Base-by-base conservation (phyloP, 2,329 filamentous ascomycete species). In the Botrytis deweyae region DNA sequence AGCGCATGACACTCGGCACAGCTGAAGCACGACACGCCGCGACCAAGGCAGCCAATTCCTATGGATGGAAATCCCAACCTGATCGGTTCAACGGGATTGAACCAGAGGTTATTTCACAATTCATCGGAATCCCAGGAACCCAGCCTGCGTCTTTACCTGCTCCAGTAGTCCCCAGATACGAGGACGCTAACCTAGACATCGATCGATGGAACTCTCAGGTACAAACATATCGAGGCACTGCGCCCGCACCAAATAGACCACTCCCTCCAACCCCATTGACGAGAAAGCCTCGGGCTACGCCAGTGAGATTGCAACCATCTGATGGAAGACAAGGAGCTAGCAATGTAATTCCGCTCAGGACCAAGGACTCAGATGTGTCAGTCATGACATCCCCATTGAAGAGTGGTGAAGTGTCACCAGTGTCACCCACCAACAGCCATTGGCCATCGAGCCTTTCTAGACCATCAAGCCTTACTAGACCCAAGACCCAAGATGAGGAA, bases 111-210 rank as follows among this genome's bases (percentile, higher is more conserved):
- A 46, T 72, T 10, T 40, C 40, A 5, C 61, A 63, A 9, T 74
- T 69, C 40, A 18, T 75, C 9, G 61, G 55, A 25, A 55, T 38
- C 4, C 58, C 75, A 33, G 73, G 74, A 25, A 55, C 68, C 40
- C 44, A 72, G 8, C 25, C 22, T 40, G 52, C 36, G 6, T 66
- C 64, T 16, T 71, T 69, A 4, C 67, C 36, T 4, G 10, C 63
- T 25, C 20, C 16, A 9, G 8, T 67, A 33, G 14, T 25, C 5
- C 72, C 73, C 9, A 40, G 38, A 20, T 74, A 74, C 38, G 42
- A 72, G 22, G 46, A 77, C n/a, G 71, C 67, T 16, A 46, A 59
- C 0, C 75, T 78, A n/a, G 73, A 77, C 18, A 65, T 64, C 52
- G 36, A 72, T 0, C 52, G 63, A 38, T 78, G 76, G 77, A 46